Percentiles rank a stretch among this genome's conserved stretches.
phyloP scores from a whole-genome alignment of 495 filamentous ascomycete genomes.

The Tuber umbilicatum region DNA sequence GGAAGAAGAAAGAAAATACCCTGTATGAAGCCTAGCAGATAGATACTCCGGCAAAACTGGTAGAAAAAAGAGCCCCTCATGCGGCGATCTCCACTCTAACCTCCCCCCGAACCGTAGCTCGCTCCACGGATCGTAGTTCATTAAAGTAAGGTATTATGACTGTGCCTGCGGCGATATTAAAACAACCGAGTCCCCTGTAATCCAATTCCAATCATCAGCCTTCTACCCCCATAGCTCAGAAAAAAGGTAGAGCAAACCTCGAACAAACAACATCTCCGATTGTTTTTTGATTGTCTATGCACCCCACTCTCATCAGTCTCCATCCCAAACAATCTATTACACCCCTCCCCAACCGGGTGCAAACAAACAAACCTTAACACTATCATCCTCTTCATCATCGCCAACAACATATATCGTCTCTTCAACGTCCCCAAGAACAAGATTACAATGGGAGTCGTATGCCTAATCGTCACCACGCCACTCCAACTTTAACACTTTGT shows the following conservation, averaged over 20 bases:
- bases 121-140: background rate
- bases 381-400: slow-evolving; percentile 78
- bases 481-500: background rate
- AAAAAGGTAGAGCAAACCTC: slow-evolving; percentile 56
- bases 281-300: slow-evolving; percentile 87
- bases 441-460: slow-evolving; percentile 96
- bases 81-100: background rate
- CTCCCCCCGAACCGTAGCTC: background rate
- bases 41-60: background rate
- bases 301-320: background rate
- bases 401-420: slow-evolving; percentile 90
- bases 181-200: slow-evolving; percentile 84
- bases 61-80: background rate
- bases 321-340: slow-evolving; percentile 15
- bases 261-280: slow-evolving; percentile 97
- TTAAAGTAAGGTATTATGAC: slow-evolving; percentile 30
- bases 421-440: slow-evolving; percentile 94
- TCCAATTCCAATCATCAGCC: background rate
- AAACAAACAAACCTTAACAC: slow-evolving; percentile 52
- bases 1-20: background rate
- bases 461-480: slow-evolving; percentile 53
- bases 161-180: slow-evolving; percentile 76
- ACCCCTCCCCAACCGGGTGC: slow-evolving; percentile 2
- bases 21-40: background rate
- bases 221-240: slow-evolving; percentile 5